phyloP scores from a whole-genome alignment of 148 eudicot genomes.

The Rhododendron vialii region DNA sequence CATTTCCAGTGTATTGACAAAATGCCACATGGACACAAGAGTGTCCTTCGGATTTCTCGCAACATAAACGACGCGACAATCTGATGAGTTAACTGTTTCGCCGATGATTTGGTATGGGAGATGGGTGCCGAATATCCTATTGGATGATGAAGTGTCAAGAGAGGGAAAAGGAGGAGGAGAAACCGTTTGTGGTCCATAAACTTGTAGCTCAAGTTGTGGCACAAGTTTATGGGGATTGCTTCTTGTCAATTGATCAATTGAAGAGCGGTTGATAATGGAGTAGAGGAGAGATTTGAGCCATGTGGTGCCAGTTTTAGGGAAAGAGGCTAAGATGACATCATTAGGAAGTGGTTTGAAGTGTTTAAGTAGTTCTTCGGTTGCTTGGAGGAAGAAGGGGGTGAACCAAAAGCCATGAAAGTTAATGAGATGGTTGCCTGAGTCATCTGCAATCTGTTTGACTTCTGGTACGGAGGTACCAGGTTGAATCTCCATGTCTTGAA shows the following conservation, averaged over 20 bases:
- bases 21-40: no score
- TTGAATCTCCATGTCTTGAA: no score
- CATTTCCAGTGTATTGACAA: neutral
- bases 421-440: neutral
- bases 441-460: neutral
- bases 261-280: neutral
- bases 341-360: neutral
- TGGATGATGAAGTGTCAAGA: neutral
- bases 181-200: neutral
- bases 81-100: no score
- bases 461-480: neutral
- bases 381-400: neutral
- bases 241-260: neutral
- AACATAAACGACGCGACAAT: no score
- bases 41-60: no score
- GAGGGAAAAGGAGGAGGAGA: neutral
- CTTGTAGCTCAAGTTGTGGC: neutral
- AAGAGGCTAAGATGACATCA: constrained; percentile 26
- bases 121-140: constrained; percentile 23
- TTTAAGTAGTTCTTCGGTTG: constrained; percentile 16
- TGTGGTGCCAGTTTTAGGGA: neutral
- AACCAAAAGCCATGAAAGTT: constrained; percentile 23
- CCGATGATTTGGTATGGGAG: constrained; percentile 15
- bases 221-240: neutral
- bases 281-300: neutral